Evolutionary conservation across 108 stramenopile genomes (phyloP).

Genomic region (Stephanodiscus minutulus): DNA sequence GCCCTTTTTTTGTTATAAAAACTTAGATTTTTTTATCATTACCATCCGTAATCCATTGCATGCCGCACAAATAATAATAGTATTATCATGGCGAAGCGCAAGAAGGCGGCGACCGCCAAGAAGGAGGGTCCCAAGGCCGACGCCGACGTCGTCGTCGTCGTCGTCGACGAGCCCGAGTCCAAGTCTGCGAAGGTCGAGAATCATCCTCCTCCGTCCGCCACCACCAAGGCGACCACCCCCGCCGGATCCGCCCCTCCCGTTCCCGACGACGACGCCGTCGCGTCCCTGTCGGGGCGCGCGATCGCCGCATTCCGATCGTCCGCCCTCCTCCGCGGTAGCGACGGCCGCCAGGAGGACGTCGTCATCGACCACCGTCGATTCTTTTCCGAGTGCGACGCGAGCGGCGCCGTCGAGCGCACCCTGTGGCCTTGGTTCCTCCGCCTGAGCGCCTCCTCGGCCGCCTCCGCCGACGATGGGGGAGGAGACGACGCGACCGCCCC

Average conservation of each 20-base stretch:
- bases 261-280: neutral
- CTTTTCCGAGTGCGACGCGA: slow-evolving; percentile 18
- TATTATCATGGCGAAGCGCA: slow-evolving; percentile 34
- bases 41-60: too few relatives aligned
- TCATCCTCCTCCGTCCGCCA: neutral
- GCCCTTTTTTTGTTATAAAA: too few relatives aligned
- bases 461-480: neutral
- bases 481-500: neutral
- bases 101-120: slow-evolving; percentile 7
- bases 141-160: neutral
- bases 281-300: slow-evolving; percentile 5
- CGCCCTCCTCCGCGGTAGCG: neutral
- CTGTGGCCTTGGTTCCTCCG: slow-evolving; percentile 39
- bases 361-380: slow-evolving; percentile 1
- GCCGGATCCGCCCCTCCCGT: neutral
- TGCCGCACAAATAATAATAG: too few relatives aligned
- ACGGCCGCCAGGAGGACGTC: neutral
- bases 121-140: neutral
- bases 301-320: slow-evolving; percentile 16
- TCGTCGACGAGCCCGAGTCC: neutral
- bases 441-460: neutral
- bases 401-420: slow-evolving; percentile 27
- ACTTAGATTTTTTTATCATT: too few relatives aligned
- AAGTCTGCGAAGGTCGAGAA: slow-evolving; percentile 1
- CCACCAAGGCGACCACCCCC: neutral